Percentiles rank a stretch among this genome's conserved stretches.
These are phyloP conservation scores for Microsporum canis DNA, from an alignment of 2,329 filamentous ascomycete species.

Conservation along the genomic window DNA sequence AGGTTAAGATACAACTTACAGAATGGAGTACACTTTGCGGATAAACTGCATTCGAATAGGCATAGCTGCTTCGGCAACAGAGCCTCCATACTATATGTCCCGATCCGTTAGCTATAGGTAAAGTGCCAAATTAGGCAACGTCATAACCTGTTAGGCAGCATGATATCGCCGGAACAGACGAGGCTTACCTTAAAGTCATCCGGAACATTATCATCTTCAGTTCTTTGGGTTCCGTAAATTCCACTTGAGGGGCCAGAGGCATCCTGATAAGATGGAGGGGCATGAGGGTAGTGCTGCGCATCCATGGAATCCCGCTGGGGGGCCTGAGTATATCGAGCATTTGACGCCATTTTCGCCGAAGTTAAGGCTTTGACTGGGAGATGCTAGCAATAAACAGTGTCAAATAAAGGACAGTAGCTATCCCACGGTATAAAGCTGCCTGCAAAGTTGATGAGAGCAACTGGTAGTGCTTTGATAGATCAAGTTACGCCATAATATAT, in stretches of 20 bases:
- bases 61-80: conserved; percentile 82
- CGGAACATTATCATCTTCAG: conserved; percentile 80
- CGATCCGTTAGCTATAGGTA: background rate
- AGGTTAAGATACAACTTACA: conserved; percentile 39
- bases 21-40: conserved; percentile 93
- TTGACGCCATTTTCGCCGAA: conserved; percentile 50
- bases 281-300: conserved; percentile 56
- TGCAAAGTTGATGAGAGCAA: background rate
- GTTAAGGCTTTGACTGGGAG: background rate
- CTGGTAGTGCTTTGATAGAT: background rate
- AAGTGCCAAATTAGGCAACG: conserved; percentile 4
- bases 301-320: conserved; percentile 80
- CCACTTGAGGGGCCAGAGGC: conserved; percentile 46
- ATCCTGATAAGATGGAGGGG: conserved; percentile 71
- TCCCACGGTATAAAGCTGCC: background rate
- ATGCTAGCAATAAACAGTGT: background rate
- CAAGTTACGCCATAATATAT: background rate
- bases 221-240: conserved; percentile 55
- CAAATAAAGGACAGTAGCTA: background rate
- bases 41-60: conserved; percentile 96
- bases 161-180: background rate
- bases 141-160: background rate
- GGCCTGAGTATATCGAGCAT: conserved; percentile 70
- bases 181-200: conserved; percentile 81
- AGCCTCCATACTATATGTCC: conserved; percentile 66